phyloP scores from a whole-genome alignment of 2,329 filamentous ascomycete genomes.

The Alternaria rosae region DNA sequence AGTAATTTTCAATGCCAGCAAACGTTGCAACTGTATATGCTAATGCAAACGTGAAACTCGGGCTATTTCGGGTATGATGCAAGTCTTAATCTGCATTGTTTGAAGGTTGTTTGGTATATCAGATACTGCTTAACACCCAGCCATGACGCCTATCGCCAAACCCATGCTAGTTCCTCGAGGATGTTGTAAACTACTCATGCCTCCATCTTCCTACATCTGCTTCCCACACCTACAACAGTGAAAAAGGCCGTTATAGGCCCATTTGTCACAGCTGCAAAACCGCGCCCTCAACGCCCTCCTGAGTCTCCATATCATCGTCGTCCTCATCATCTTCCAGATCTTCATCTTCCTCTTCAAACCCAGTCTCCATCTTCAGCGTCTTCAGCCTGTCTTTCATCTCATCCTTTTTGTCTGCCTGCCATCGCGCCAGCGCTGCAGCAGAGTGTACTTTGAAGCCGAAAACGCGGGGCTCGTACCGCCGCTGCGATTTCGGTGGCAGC shows the following conservation, averaged over 20 bases:
- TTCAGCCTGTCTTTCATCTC: slow-evolving; percentile 82
- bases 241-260: slow-evolving; percentile 16
- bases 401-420: slow-evolving; percentile 84
- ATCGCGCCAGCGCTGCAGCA: slow-evolving; percentile 83
- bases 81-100: background rate
- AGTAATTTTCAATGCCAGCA: background rate
- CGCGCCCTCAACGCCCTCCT: slow-evolving; percentile 40
- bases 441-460: slow-evolving; percentile 98
- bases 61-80: background rate
- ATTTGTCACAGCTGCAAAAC: slow-evolving; percentile 27
- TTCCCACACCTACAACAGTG: background rate
- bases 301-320: slow-evolving; percentile 54
- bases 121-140: slow-evolving; percentile 22
- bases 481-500: slow-evolving; percentile 82
- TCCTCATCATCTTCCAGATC: slow-evolving; percentile 69
- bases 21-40: background rate
- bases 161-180: slow-evolving; percentile 22
- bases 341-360: slow-evolving; percentile 72
- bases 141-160: slow-evolving; percentile 32
- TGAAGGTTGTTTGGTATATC: slow-evolving; percentile 8
- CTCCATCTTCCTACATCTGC: background rate
- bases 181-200: slow-evolving; percentile 12
- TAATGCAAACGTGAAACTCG: background rate
- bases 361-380: slow-evolving; percentile 73
- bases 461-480: slow-evolving; percentile 86